phyloP scores from a whole-genome alignment of 2,329 filamentous ascomycete genomes.

The Ascochyta clinopodiicola region DNA sequence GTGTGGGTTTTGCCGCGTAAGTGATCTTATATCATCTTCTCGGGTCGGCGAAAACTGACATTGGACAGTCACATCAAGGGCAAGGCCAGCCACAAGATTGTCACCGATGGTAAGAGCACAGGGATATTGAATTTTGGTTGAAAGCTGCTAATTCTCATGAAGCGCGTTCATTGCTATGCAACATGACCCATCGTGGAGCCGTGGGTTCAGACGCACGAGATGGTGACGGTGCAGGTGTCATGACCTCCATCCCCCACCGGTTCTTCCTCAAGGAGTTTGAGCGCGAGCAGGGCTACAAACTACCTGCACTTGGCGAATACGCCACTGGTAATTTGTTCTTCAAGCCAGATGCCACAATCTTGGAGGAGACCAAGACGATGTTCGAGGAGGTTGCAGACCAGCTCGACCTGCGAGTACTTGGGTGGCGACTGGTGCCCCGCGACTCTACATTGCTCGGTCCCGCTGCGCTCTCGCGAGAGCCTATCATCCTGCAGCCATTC shows the following conservation, averaged over 20 bases:
- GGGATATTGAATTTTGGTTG: neutral
- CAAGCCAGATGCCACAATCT: constrained; percentile 89
- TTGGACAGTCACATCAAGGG: constrained; percentile 88
- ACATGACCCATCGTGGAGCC: constrained; percentile 99
- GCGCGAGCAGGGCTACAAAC: constrained; percentile 83
- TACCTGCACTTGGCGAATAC: constrained; percentile 91
- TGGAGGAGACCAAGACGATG: constrained; percentile 87
- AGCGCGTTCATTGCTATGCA: constrained; percentile 95
- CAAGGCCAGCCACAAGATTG: constrained; percentile 95
- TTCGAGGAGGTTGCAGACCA: constrained; percentile 94
- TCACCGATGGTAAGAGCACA: constrained; percentile 84
- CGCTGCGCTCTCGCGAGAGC: constrained; percentile 91
- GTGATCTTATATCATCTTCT: constrained; percentile 42
- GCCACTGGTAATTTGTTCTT: constrained; percentile 98
- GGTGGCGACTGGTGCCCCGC: constrained; percentile 94
- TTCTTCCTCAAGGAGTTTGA: constrained; percentile 99
- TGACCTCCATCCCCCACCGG: constrained; percentile 98
- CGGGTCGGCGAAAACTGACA: constrained; percentile 32
- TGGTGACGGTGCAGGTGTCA: constrained; percentile 97
- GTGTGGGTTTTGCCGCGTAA: constrained; percentile 98
- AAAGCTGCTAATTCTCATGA: constrained; percentile 39
- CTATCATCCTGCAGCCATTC: constrained; percentile 93
- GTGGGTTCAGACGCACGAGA: constrained; percentile 98
- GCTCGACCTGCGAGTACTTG: constrained; percentile 86
- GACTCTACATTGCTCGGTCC: constrained; percentile 93